phyloP scores from a whole-genome alignment of 2,329 filamentous ascomycete genomes.

The Cladosporium austrohemisphaericum region DNA sequence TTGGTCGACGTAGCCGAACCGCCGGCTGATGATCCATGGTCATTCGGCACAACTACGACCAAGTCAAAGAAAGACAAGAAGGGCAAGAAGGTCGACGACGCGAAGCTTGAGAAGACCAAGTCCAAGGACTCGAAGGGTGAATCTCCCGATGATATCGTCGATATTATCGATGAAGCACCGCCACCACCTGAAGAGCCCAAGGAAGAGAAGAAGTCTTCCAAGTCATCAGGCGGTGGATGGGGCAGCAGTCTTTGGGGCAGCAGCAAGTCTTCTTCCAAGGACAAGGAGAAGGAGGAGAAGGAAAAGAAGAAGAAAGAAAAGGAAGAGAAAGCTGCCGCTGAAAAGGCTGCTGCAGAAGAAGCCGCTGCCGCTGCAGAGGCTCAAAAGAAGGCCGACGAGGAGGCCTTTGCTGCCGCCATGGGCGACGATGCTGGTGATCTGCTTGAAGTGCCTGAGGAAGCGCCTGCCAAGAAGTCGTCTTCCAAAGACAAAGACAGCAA shows the following conservation, averaged over 20 bases:
- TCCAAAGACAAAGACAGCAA: conserved; percentile 28
- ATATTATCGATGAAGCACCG: conserved; percentile 21
- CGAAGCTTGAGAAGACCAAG: conserved; percentile 33
- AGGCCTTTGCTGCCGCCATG: conserved; percentile 34
- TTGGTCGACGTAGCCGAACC: conserved; percentile 23
- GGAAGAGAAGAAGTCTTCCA: conserved; percentile 43
- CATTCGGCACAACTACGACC: conserved; percentile 33
- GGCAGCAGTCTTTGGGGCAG: conserved; percentile 28
- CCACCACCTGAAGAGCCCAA: conserved; percentile 18
- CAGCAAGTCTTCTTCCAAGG: conserved; percentile 32
- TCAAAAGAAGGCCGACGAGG: conserved; percentile 32
- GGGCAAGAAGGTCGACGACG: conserved; percentile 32
- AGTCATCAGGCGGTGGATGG: conserved; percentile 29
- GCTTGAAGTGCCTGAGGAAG: conserved; percentile 31
- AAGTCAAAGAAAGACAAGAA: conserved; percentile 53
- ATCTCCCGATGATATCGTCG: conserved; percentile 26
- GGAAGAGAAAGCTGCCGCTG: conserved; percentile 33
- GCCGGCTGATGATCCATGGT: conserved; percentile 28
- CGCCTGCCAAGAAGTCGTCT: conserved; percentile 24
- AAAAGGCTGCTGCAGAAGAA: conserved; percentile 41
- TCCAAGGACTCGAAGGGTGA: conserved; percentile 32
- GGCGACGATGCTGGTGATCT: conserved; percentile 34
- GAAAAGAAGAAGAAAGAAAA: conserved; percentile 47
- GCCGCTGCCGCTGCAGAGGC: conserved; percentile 26
- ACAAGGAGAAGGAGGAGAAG: conserved; percentile 36